These are phyloP conservation scores for Myriangium duriaei DNA, from an alignment of 2,329 filamentous ascomycete genomes.

Conservation along the genomic window DNA sequence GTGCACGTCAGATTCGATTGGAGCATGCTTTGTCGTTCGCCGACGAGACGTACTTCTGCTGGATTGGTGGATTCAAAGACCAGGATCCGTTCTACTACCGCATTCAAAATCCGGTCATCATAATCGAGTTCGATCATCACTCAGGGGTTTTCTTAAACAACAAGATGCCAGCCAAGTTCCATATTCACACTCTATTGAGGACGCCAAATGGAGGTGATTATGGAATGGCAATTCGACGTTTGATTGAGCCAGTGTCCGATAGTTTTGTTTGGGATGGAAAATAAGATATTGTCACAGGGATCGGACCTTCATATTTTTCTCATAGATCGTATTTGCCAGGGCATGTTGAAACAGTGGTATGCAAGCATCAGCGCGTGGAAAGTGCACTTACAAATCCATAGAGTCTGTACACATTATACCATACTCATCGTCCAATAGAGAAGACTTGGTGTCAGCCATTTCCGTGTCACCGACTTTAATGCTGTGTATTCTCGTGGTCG, in stretches of 20 bases:
- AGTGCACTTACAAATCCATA: too few species aligned
- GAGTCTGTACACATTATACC: too few species aligned
- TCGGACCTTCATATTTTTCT: too few species aligned
- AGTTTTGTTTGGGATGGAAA: constrained; percentile 12
- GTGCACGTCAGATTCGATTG: constrained; percentile 43
- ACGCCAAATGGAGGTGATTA: constrained; percentile 69
- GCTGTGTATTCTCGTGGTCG: too few species aligned
- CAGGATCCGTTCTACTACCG: constrained; percentile 65
- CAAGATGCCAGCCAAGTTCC: constrained; percentile 60
- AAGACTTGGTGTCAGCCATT: too few species aligned
- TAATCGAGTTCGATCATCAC: constrained; percentile 71
- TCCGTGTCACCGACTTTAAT: too few species aligned
- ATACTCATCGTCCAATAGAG: too few species aligned
- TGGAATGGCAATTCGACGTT: constrained; percentile 39
- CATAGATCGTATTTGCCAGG: too few species aligned
- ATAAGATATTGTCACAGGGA: too few species aligned
- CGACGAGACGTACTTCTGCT: constrained; percentile 64
- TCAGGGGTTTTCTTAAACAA: constrained; percentile 67
- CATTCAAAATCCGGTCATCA: constrained; percentile 61
- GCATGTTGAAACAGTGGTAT: too few species aligned
- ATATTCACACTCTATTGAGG: constrained; percentile 62
- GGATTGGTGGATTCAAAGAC: constrained; percentile 59
- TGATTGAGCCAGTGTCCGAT: constrained; percentile 9
- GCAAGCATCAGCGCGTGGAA: too few species aligned
- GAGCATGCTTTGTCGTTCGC: constrained; percentile 43